Evolutionary conservation across 75 land plant species (phyloP).

Genomic region (Sequoia sempervirens): DNA sequence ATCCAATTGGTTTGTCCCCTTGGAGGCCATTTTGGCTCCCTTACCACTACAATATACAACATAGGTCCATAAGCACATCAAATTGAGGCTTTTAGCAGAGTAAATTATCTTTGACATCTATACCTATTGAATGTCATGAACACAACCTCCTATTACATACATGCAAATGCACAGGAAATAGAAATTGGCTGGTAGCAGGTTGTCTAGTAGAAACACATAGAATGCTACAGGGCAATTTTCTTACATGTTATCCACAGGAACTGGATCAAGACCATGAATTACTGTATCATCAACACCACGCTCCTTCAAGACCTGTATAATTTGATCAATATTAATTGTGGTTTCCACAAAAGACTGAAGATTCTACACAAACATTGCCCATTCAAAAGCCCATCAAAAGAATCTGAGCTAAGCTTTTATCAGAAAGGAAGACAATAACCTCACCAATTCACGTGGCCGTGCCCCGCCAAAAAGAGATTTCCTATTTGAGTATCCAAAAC

Average conservation of each 20-base stretch:
- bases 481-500: constrained; percentile 33
- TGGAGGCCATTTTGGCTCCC: constrained; percentile 22
- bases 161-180: neutral
- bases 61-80: neutral
- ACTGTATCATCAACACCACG: constrained; percentile 61
- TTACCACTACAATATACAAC: constrained; percentile 10
- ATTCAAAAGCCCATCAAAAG: neutral
- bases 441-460: constrained; percentile 93
- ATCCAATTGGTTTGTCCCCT: constrained; percentile 16
- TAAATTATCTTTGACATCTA: neutral
- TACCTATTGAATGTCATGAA: neutral
- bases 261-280: constrained; percentile 22
- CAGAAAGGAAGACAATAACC: constrained; percentile 2
- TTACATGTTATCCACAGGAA: constrained; percentile 37
- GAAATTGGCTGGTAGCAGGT: neutral
- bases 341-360: neutral
- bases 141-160: neutral
- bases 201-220: neutral
- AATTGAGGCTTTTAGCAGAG: neutral
- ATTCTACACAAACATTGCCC: neutral
- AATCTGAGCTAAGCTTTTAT: neutral
- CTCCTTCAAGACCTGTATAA: constrained; percentile 73
- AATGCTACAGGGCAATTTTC: neutral
- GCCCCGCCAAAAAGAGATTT: constrained; percentile 84
- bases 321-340: neutral